Conservation (phyloP, 768 basidiomycete genomes). For the Tephrocybe sp. region DNA sequence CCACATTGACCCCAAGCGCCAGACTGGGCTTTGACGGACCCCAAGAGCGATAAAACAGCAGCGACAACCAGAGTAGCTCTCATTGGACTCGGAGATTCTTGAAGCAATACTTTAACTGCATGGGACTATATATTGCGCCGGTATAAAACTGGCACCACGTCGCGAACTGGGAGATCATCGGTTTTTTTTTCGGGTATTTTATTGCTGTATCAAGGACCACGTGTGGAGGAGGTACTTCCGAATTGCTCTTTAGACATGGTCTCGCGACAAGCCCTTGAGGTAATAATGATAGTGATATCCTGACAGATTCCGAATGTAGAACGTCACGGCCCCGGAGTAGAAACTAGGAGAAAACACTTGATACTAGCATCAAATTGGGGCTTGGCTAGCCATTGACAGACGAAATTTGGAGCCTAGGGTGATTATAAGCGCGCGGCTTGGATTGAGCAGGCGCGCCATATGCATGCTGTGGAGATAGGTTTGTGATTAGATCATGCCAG, state of each 20-base stretch:
- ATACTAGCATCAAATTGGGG: no score
- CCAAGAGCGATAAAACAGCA: conserved; percentile 13
- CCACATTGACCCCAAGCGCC: conserved; percentile 44
- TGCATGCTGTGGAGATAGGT: not conserved
- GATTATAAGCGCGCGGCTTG: no score
- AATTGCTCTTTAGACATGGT: not conserved
- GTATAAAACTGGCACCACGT: conserved; percentile 3
- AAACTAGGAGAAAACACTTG: no score
- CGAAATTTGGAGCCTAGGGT: no score
- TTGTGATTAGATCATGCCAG: not conserved
- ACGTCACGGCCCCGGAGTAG: no score
- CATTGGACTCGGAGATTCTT: conserved; percentile 12
- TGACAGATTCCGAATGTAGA: no score
- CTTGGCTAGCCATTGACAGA: no score
- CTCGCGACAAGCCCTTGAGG: no score
- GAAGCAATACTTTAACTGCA: not conserved
- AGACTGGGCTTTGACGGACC: conserved; percentile 32
- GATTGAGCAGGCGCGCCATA: no score
- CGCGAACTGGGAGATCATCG: conserved; percentile 13
- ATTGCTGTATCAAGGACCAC: conserved; percentile 1
- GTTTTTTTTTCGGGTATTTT: conserved; percentile 6
- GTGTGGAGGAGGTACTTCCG: conserved; percentile 6
- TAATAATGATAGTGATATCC: no score
- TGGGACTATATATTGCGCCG: conserved; percentile 8
- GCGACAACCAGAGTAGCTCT: conserved; percentile 14